Base-by-base conservation (phyloP, 148 eudicot species). In the Limonium bicolor region DNA sequence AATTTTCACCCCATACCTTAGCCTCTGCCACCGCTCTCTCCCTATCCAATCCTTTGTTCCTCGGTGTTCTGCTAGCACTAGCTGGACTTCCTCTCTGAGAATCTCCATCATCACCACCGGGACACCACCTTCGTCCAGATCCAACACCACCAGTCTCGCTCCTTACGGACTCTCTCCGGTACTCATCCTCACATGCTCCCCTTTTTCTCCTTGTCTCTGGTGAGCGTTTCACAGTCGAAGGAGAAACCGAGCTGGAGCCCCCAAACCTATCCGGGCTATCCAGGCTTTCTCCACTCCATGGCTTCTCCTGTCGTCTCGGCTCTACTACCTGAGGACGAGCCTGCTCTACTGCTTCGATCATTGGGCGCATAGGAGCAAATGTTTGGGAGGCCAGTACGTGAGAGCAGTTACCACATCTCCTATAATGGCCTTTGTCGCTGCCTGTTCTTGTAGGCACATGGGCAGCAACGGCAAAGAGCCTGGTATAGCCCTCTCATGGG, bases 1-100 rank as follows among this genome's bases (percentile, higher is more conserved):
- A 81, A 14, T 67, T 63, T 52, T 77, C 76, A 29, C 81, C 93
- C 93, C 93, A 81, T 67, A 65, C 53, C 64, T 73, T 81, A 31
- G 93, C 93, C 53, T 81, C 93, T 11, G 78, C 93, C 26, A 81
- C 71, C 31, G 93, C 93, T 31, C 39, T 66, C 48, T 68, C 76
- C 46, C 93, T 51, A 7, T 69, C 74, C 20, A 40, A 22, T 27
- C 50, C 68, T 38, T 30, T 53, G 56, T 58, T 60, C 25, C 45
- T 41, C 2, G 45, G 45, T 10, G 45, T 41, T 20, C 45, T 41
- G 4, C 45, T 27, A 0, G 45, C 45, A 27, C 45, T 41, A 16
- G 9, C 45, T 0, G 45, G 45, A 17, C 45, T 41, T 25, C 12
- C 33, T 29, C 33, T 29, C 33, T 29, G 33, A 29, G 33, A 29